Percentiles rank a stretch among this genome's conserved stretches.
phyloP scores from a whole-genome alignment of 805 yeast genomes.

The Lachancea meyersii region DNA sequence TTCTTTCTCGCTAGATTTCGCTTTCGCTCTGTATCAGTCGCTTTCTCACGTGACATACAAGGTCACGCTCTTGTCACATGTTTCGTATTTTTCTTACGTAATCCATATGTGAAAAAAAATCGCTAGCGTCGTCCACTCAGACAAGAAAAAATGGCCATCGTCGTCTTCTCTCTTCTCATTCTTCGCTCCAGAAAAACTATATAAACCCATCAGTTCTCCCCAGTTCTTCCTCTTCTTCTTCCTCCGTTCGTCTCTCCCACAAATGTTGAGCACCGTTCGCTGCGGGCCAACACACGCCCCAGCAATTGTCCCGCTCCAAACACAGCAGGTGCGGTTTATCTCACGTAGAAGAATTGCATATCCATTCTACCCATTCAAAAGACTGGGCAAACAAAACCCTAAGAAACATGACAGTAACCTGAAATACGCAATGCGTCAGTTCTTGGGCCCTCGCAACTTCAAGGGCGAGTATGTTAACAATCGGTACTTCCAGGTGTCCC shows the following conservation, averaged over 20 bases:
- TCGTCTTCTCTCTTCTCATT: too few relatives aligned
- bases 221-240: background rate
- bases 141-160: too few relatives aligned
- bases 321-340: slow-evolving; percentile 40
- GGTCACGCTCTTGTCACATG: too few relatives aligned
- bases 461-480: slow-evolving; percentile 76
- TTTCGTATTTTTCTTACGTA: too few relatives aligned
- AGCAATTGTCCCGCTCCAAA: slow-evolving; percentile 6
- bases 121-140: too few relatives aligned
- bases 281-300: slow-evolving; percentile 2
- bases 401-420: slow-evolving; percentile 45
- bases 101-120: too few relatives aligned
- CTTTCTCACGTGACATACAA: too few relatives aligned
- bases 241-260: background rate
- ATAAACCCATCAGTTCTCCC: background rate
- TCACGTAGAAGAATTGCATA: slow-evolving; percentile 50
- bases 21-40: too few relatives aligned
- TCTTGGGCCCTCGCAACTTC: slow-evolving; percentile 77
- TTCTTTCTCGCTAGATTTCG: too few relatives aligned
- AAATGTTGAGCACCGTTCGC: slow-evolving; percentile 4
- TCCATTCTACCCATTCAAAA: slow-evolving; percentile 45
- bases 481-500: slow-evolving; percentile 64
- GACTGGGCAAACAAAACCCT: slow-evolving; percentile 37
- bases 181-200: background rate
- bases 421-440: slow-evolving; percentile 59